These are phyloP conservation scores for Tetrapisispora fleetii DNA, from an alignment of 805 yeast species.

Conservation along the genomic window DNA sequence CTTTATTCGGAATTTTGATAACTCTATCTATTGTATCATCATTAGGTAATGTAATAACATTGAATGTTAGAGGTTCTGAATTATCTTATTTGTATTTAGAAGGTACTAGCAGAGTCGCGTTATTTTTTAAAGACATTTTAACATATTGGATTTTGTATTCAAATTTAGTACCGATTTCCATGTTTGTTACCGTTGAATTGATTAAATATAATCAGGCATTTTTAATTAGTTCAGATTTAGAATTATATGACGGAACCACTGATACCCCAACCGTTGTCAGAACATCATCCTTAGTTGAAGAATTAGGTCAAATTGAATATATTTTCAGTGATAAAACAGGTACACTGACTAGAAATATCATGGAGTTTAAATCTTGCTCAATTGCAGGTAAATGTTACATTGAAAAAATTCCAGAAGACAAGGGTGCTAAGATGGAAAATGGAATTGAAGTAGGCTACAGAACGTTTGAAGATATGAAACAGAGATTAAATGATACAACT, in stretches of 20 bases:
- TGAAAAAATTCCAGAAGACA: slow-evolving; percentile 85
- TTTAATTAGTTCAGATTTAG: slow-evolving; percentile 88
- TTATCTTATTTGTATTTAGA: slow-evolving; percentile 59
- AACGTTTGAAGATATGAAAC: slow-evolving; percentile 53
- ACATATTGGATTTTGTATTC: slow-evolving; percentile 96
- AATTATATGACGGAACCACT: slow-evolving; percentile 75
- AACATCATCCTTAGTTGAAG: slow-evolving; percentile 93
- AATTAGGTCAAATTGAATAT: slow-evolving; percentile 92
- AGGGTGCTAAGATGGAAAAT: slow-evolving; percentile 57
- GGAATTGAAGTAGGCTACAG: slow-evolving; percentile 76
- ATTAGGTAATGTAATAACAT: slow-evolving; percentile 74
- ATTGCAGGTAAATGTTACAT: slow-evolving; percentile 89
- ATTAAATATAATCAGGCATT: slow-evolving; percentile 93
- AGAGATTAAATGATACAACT: slow-evolving; percentile 35
- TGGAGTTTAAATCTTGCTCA: slow-evolving; percentile 92
- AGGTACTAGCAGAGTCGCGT: slow-evolving; percentile 54
- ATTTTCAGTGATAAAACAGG: slow-evolving; percentile 97
- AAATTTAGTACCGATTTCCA: slow-evolving; percentile 92
- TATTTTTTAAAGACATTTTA: slow-evolving; percentile 77
- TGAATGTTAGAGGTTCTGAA: slow-evolving; percentile 39
- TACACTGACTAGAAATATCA: slow-evolving; percentile 86
- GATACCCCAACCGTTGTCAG: slow-evolving; percentile 95
- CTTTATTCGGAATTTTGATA: slow-evolving; percentile 72
- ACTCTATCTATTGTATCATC: slow-evolving; percentile 71
- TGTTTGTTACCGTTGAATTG: slow-evolving; percentile 92